phyloP scores from a whole-genome alignment of 2,329 filamentous ascomycete species.

The Curvularia sp. region DNA sequence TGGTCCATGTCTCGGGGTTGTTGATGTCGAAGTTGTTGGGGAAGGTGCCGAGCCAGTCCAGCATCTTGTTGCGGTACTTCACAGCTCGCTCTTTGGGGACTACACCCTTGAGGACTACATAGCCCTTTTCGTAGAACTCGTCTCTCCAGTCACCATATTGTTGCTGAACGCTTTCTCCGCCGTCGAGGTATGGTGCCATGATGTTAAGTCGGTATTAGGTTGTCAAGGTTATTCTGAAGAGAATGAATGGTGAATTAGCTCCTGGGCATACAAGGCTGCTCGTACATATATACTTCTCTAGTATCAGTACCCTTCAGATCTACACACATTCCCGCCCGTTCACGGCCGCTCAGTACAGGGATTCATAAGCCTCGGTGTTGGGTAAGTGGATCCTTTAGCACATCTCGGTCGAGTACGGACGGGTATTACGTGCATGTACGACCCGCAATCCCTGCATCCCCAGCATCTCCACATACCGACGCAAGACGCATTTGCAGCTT shows the following conservation, averaged over 20 bases:
- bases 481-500: not conserved
- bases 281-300: conserved; percentile 4
- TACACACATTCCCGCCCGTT: conserved; percentile 12
- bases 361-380: conserved; percentile 2
- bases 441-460: not conserved
- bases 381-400: not conserved
- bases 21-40: conserved; percentile 41
- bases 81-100: conserved; percentile 31
- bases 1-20: conserved; percentile 52
- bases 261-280: not conserved
- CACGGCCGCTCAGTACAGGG: conserved; percentile 12
- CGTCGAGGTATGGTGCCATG: conserved; percentile 16
- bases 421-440: not conserved
- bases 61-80: conserved; percentile 40
- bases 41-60: conserved; percentile 44
- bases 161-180: conserved; percentile 6
- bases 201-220: not conserved
- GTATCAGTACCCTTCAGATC: not conserved
- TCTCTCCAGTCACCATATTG: conserved; percentile 42
- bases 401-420: conserved; percentile 18
- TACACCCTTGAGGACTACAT: conserved; percentile 39
- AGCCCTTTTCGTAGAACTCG: conserved; percentile 40
- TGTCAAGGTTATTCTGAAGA: not conserved
- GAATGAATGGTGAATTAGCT: not conserved
- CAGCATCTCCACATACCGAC: conserved; percentile 11